Base-by-base conservation (phyloP, 2,329 filamentous ascomycete species). In the Elsinoe necatrix region DNA sequence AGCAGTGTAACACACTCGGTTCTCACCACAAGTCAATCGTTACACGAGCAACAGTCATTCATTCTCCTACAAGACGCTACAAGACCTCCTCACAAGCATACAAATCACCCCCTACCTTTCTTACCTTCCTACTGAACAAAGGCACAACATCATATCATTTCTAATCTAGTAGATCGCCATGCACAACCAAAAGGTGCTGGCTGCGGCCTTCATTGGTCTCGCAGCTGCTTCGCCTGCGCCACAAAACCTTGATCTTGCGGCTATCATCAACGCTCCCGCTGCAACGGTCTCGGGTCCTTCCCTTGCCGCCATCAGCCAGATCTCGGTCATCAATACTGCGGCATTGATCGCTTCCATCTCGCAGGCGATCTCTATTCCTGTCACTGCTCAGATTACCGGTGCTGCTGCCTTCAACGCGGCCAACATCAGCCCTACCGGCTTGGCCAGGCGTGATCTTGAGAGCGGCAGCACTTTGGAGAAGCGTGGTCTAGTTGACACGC, bases 221-320 rank as follows among this genome's bases (percentile, higher is more conserved):
- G 62, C 61, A 37, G 58, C 59, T 54, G 63, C 63, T 39, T 58
- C 59, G 25, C 59, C 59, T 37, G 54, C 57, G 37, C 59, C 57
- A 25, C 63, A 64, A 55, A 59, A 63, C 55, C 52, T 65, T 51
- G 60, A 65, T 57, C 59, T 61, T 47, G 52, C 20, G 20, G 60
- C 59, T 21, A 59, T 59, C 31, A 57, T 64, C 35, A 59, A 61
- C 43, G 60, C 61, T 48, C 61, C 62, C 16, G 60, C 59, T 37
- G 56, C 59, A 35, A 58, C 58, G 27, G 62, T 61, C 31, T 51
- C 57, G 14, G 63, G 61, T 35, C 62, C 62, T 48, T 61, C 61
- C 34, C 61, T 61, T 54, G 60, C 61, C 25, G 48, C 61, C 37
- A 39, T 52, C 31, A 57, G 51, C 47, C 61, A 63, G 34, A 55